phyloP scores from a whole-genome alignment of 768 basidiomycete genomes.

The Hygrophoropsis aurantiaca region DNA sequence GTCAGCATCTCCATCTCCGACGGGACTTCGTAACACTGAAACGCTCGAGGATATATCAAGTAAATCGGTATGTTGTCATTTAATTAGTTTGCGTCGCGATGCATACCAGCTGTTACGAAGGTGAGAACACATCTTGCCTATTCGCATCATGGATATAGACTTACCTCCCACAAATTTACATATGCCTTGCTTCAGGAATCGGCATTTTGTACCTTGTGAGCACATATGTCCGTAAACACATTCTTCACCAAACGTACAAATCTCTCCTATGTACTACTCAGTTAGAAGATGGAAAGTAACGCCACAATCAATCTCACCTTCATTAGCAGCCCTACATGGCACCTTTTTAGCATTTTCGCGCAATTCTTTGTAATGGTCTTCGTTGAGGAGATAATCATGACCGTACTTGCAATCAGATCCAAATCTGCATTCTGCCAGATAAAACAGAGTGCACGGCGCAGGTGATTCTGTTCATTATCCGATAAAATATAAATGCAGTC shows the following conservation, averaged over 20 bases:
- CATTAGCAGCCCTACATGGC: constrained; percentile 60
- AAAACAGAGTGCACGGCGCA: constrained; percentile 67
- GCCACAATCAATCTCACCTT: constrained; percentile 37
- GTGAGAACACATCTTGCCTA: constrained; percentile 6
- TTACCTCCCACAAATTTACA: constrained; percentile 66
- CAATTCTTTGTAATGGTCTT: constrained; percentile 54
- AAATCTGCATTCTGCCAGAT: constrained; percentile 60
- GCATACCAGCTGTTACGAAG: constrained; percentile 39
- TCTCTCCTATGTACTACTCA: constrained; percentile 44
- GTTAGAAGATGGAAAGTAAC: constrained; percentile 3
- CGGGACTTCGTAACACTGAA: background rate
- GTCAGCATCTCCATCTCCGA: constrained; percentile 4
- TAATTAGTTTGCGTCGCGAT: constrained; percentile 22
- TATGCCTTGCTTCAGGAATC: constrained; percentile 50
- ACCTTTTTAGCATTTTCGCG: constrained; percentile 58
- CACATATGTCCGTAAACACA: constrained; percentile 45
- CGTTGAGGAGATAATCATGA: constrained; percentile 59
- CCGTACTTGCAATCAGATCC: constrained; percentile 58
- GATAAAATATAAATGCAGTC: background rate
- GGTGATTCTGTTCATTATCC: constrained; percentile 51
- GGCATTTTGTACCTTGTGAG: constrained; percentile 51
- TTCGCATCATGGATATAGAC: constrained; percentile 18
- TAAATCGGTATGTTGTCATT: constrained; percentile 2
- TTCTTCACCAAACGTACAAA: constrained; percentile 57
- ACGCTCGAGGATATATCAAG: too few relatives aligned